Evolutionary conservation across 441 rosid genomes (phyloP).

Genomic region (Dalechampia spathulata): DNA sequence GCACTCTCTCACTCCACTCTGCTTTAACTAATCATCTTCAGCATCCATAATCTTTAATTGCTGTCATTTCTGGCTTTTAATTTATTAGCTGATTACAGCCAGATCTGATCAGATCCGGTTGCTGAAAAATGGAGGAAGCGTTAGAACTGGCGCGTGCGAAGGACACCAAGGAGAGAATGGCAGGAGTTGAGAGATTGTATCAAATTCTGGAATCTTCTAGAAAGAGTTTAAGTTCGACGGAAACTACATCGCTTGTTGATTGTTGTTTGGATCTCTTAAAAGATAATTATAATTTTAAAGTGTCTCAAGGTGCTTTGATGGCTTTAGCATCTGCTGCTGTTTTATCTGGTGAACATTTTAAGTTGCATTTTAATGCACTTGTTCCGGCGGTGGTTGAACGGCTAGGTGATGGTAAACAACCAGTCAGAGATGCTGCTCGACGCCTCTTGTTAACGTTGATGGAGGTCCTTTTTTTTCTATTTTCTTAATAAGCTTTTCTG

Average conservation of each 20-base stretch:
- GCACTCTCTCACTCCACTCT: not conserved
- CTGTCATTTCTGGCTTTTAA: too few species aligned
- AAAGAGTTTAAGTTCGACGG: conserved; percentile 65
- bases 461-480: conserved; percentile 50
- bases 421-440: conserved; percentile 94
- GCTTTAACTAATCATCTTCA: too few species aligned
- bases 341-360: conserved; percentile 92
- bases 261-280: conserved; percentile 94
- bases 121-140: conserved; percentile 71
- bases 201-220: conserved; percentile 87
- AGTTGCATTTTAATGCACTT: conserved; percentile 89
- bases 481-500: too few species aligned
- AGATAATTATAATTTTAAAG: conserved; percentile 79
- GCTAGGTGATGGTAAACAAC: conserved; percentile 88
- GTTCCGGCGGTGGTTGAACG: conserved; percentile 96
- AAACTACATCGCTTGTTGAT: conserved; percentile 81
- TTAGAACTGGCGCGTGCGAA: conserved; percentile 93
- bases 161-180: conserved; percentile 99
- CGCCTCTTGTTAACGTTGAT: conserved; percentile 88
- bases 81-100: too few species aligned
- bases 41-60: too few species aligned
- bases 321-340: conserved; percentile 99
- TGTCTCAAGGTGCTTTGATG: conserved; percentile 93
- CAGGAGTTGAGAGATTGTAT: conserved; percentile 89
- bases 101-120: conserved; percentile 28